These are phyloP conservation scores for Teratosphaeriaceae sp. DNA, from an alignment of 2,329 filamentous ascomycete species.

Conservation along the genomic window DNA sequence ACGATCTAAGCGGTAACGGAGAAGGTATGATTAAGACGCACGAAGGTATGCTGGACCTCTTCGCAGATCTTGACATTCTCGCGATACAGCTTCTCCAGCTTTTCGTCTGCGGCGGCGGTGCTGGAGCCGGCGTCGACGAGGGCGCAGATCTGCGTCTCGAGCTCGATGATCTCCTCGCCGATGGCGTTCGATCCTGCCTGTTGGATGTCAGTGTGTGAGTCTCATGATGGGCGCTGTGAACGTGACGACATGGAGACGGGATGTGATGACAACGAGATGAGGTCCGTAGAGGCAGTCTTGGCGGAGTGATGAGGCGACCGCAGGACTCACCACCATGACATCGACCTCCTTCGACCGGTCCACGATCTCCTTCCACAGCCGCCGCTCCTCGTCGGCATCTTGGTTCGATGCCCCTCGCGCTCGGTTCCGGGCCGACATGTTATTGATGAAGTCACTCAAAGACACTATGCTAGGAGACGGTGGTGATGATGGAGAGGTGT, in stretches of 20 bases:
- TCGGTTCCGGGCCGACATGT: conserved; percentile 42
- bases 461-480: too few species aligned
- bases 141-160: conserved; percentile 29
- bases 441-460: not conserved
- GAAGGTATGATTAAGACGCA: not conserved
- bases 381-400: conserved; percentile 45
- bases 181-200: conserved; percentile 28
- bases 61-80: conserved; percentile 44
- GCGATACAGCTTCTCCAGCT: conserved; percentile 40
- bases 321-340: conserved; percentile 38
- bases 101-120: conserved; percentile 35
- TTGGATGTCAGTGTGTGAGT: not conserved
- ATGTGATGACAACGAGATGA: too few species aligned
- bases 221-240: too few species aligned
- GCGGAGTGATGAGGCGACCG: not conserved
- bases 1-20: too few species aligned
- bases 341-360: conserved; percentile 41
- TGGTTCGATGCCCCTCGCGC: conserved; percentile 40
- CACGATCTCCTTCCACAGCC: conserved; percentile 43
- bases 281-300: too few species aligned
- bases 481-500: too few species aligned
- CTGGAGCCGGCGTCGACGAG: conserved; percentile 23
- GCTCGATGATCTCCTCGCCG: conserved; percentile 30
- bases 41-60: conserved; percentile 37
- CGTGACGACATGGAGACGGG: too few species aligned